Base-by-base conservation (phyloP, 2,329 filamentous ascomycete species). In the Fusarium euwallaceae region DNA sequence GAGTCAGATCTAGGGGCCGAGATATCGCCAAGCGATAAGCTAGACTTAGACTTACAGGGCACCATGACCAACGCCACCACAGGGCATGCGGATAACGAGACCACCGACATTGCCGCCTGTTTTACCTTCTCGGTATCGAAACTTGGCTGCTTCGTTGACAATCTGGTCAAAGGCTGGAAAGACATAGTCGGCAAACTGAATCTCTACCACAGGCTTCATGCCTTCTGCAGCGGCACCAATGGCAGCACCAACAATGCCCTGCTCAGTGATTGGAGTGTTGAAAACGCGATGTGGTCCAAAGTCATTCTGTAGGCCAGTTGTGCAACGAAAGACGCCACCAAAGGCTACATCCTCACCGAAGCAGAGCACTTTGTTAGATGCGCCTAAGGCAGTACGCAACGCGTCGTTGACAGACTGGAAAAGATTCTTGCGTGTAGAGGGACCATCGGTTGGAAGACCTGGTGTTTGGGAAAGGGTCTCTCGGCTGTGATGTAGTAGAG, bases 321-420 rank as follows among this genome's bases (percentile, higher is more conserved):
- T 95, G 83, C 95, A 98, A 64, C 96, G 90, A 81, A 98, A 98
- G 16, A 98, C 96, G 56, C 96, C 96, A 39, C 96, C 96, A 71
- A 98, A 98, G 10, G 96, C 94, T 8, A 98, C 95, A 81, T 98
- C 96, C 83, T 98, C 96, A 41, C 96, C 96, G 79, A 98, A 98
- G 14, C 98, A 88, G 62, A 98, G 86, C n/a, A 97, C 94, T 17
- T 92, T 91, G 72, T 97, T 94, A 77, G 98, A 95, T 29, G 92
- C 90, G 14, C 92, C 90, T 32, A 98, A 88, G 22, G 96, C 94
- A 67, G 92, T 93, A 17, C 92, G 90, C 9, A 98, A 87, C 12
- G 95, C 95, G 74, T 95, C 92, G 81, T 98, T 98, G 86, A 98
- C 91, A 55, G 96, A 92, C 81, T 97, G 94, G 85, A 95, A 98